Conservation (phyloP, 805 yeast species). For the Nakazawaea ernobii region DNA sequence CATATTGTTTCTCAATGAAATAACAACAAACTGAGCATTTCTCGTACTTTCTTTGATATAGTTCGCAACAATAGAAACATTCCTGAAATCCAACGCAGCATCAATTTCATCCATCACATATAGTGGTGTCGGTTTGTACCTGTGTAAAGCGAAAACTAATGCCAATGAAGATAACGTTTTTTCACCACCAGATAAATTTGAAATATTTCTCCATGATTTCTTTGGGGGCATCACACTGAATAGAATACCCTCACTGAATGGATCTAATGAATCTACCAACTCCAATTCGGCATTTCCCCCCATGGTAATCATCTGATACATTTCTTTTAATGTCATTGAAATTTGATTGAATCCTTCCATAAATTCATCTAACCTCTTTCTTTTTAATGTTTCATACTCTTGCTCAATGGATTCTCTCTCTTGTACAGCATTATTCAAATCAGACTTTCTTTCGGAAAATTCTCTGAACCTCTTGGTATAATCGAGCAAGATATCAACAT, state of each 20-base stretch:
- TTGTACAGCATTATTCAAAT: conserved; percentile 61
- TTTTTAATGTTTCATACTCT: conserved; percentile 62
- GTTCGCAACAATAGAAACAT: conserved; percentile 95
- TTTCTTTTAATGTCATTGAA: conserved; percentile 83
- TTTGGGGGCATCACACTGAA: conserved; percentile 99
- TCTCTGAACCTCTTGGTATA: conserved; percentile 66
- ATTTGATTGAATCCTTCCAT: conserved; percentile 89
- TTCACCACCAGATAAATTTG: conserved; percentile 96
- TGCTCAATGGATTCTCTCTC: conserved; percentile 60
- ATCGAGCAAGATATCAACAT: conserved; percentile 70
- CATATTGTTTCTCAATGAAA: conserved; percentile 94
- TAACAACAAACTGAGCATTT: conserved; percentile 94
- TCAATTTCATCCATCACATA: conserved; percentile 99
- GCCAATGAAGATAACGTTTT: conserved; percentile 94
- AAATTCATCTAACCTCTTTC: conserved; percentile 77
- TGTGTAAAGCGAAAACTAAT: conserved; percentile 90
- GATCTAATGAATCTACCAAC: conserved; percentile 90
- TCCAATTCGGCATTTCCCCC: conserved; percentile 99
- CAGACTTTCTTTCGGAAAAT: conserved; percentile 54
- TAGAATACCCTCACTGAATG: conserved; percentile 94
- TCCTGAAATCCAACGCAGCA: conserved; percentile 96
- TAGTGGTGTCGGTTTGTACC: conserved; percentile 93
- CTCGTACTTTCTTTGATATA: conserved; percentile 93
- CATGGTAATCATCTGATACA: conserved; percentile 98
- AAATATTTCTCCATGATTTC: conserved; percentile 94